phyloP scores from a whole-genome alignment of 805 yeast genomes.

The Lachancea quebecensis region DNA sequence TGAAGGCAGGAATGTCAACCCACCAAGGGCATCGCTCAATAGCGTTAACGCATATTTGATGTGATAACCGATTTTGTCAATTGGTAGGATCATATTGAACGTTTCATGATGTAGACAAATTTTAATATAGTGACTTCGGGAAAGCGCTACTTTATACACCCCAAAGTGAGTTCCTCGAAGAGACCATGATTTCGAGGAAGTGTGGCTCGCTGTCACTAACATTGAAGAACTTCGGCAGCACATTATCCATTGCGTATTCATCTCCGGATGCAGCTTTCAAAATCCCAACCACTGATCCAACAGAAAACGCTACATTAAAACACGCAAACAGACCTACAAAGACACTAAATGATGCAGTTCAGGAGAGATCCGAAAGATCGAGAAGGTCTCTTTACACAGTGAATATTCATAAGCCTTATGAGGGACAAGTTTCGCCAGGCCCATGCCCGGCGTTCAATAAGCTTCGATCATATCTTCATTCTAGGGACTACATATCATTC shows the following conservation, averaged over 20 bases:
- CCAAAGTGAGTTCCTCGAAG: too few species aligned
- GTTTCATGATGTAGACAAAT: neutral
- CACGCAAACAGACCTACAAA: neutral
- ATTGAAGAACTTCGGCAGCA: slow-evolving; percentile 11
- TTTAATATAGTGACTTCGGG: too few species aligned
- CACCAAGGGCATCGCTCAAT: slow-evolving; percentile 71
- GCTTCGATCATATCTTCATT: neutral
- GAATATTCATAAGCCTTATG: too few species aligned
- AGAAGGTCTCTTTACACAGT: neutral
- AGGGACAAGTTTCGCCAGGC: too few species aligned
- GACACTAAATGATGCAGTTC: neutral
- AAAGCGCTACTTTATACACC: too few species aligned
- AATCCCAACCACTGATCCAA: neutral
- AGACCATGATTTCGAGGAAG: slow-evolving; percentile 3
- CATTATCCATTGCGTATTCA: slow-evolving; percentile 5
- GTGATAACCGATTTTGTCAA: slow-evolving; percentile 22
- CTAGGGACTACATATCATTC: slow-evolving; percentile 7
- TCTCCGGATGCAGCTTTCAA: neutral
- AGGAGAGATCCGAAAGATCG: neutral
- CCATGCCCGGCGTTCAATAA: neutral
- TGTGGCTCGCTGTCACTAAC: neutral
- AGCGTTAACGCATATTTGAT: slow-evolving; percentile 56
- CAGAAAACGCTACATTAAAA: neutral
- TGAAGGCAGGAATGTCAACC: slow-evolving; percentile 49
- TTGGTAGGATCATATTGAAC: neutral